These are phyloP conservation scores for Pseudopyricularia cyperi DNA, from an alignment of 2,329 filamentous ascomycete genomes.

Conservation along the genomic window DNA sequence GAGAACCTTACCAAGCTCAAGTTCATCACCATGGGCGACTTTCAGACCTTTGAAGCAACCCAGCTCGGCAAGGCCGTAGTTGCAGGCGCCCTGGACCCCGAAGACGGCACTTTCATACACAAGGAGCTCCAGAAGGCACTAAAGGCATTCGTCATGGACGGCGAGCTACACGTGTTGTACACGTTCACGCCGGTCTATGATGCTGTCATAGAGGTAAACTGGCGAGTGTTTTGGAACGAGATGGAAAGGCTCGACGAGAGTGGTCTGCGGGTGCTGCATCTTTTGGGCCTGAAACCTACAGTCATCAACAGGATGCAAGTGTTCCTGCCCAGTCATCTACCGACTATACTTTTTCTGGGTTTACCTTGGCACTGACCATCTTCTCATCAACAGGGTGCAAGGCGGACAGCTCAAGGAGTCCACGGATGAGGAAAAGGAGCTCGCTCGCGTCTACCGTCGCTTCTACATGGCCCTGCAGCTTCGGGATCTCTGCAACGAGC, in stretches of 20 bases:
- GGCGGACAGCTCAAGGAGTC: slow-evolving; percentile 52
- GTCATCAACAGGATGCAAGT: slow-evolving; percentile 53
- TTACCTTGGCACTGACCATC: slow-evolving; percentile 3
- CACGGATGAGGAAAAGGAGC: slow-evolving; percentile 45
- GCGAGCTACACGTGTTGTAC: slow-evolving; percentile 69
- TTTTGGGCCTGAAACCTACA: slow-evolving; percentile 55
- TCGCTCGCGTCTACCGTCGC: slow-evolving; percentile 52
- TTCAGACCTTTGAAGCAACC: slow-evolving; percentile 45
- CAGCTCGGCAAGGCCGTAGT: slow-evolving; percentile 58
- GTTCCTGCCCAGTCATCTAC: neutral
- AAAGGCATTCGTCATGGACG: slow-evolving; percentile 64
- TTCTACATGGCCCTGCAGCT: slow-evolving; percentile 67
- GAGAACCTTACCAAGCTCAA: slow-evolving; percentile 16
- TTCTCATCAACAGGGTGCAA: slow-evolving; percentile 39
- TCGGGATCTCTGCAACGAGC: slow-evolving; percentile 67
- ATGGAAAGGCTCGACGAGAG: slow-evolving; percentile 60
- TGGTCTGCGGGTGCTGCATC: slow-evolving; percentile 52
- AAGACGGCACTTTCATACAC: slow-evolving; percentile 63
- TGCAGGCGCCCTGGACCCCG: slow-evolving; percentile 57
- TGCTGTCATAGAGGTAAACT: slow-evolving; percentile 45
- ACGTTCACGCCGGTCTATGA: slow-evolving; percentile 62
- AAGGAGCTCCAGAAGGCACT: slow-evolving; percentile 55
- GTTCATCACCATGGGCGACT: slow-evolving; percentile 38
- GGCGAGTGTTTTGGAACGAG: slow-evolving; percentile 59
- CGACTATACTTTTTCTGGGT: slow-evolving; percentile 1